A percentile compares a stretch with the other conserved stretches of the same genome.
Conservation (phyloP, 2,329 filamentous ascomycete genomes). For the Sporothrix brasiliensis region DNA sequence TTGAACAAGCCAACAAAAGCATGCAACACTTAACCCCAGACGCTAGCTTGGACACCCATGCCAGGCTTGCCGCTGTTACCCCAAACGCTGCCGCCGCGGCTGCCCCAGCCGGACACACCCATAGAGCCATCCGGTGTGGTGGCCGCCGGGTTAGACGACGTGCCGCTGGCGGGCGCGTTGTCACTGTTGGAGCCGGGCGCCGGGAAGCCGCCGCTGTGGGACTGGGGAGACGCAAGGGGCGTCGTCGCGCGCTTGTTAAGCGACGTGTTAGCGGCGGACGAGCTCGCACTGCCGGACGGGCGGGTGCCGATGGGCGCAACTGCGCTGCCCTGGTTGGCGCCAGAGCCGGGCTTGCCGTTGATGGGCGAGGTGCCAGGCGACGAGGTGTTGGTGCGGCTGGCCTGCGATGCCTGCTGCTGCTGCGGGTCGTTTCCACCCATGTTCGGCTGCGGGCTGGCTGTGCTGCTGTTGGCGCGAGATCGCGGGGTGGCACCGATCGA, state of each 20-base stretch:
- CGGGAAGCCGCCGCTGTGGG: slow-evolving; percentile 73
- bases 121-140: slow-evolving; percentile 48
- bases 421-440: slow-evolving; percentile 53
- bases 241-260: slow-evolving; percentile 84
- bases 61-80: slow-evolving; percentile 77
- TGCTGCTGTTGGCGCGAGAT: slow-evolving; percentile 82
- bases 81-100: slow-evolving; percentile 76
- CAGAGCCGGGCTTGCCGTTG: slow-evolving; percentile 56
- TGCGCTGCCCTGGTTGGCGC: slow-evolving; percentile 52
- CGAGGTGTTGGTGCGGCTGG: slow-evolving; percentile 78
- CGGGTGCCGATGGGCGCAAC: slow-evolving; percentile 95
- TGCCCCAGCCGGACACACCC: slow-evolving; percentile 68
- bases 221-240: slow-evolving; percentile 85
- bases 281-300: slow-evolving; percentile 58
- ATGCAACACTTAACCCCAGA: slow-evolving; percentile 72
- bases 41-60: slow-evolving; percentile 85
- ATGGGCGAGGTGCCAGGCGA: slow-evolving; percentile 81
- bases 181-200: slow-evolving; percentile 45
- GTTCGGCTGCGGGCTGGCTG: slow-evolving; percentile 77
- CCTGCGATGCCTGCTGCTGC: slow-evolving; percentile 53
- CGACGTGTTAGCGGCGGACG: slow-evolving; percentile 45
- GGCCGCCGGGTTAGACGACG: slow-evolving; percentile 58
- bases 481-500: slow-evolving; percentile 57
- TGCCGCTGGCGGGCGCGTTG: slow-evolving; percentile 48
- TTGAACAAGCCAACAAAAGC: neutral